phyloP scores from a whole-genome alignment of 2,329 filamentous ascomycete genomes.

The Purpureocillium takamizusanense region DNA sequence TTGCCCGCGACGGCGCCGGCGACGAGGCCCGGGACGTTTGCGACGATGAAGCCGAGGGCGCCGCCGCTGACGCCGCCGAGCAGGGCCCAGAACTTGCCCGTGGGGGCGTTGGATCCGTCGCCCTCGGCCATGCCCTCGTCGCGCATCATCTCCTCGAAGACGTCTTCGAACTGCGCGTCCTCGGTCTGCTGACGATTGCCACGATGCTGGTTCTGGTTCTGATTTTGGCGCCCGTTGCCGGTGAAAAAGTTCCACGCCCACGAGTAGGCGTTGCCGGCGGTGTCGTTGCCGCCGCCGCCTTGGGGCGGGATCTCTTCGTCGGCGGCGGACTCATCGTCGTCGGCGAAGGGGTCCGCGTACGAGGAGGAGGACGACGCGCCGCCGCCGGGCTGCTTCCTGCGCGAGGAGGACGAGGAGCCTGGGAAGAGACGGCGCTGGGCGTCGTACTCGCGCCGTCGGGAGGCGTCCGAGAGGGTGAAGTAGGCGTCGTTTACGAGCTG shows the following conservation, averaged over 20 bases:
- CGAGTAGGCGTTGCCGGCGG: constrained; percentile 48
- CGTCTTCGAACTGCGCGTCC: constrained; percentile 76
- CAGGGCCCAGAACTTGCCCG: constrained; percentile 75
- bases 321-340: constrained; percentile 27
- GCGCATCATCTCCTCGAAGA: constrained; percentile 85
- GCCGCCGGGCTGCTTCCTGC: too few relatives aligned
- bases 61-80: constrained; percentile 80
- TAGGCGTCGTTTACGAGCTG: constrained; percentile 91
- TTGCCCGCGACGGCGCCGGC: constrained; percentile 92
- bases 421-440: constrained; percentile 38
- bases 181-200: constrained; percentile 42
- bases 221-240: constrained; percentile 12
- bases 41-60: constrained; percentile 89
- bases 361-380: constrained; percentile 9
- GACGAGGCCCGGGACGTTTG: constrained; percentile 79
- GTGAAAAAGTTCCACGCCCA: constrained; percentile 66
- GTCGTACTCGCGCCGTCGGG: constrained; percentile 77
- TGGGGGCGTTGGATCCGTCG: constrained; percentile 47
- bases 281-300: constrained; percentile 24
- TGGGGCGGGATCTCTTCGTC: constrained; percentile 32
- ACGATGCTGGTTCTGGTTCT: constrained; percentile 13
- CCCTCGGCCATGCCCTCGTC: constrained; percentile 76
- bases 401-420: constrained; percentile 1
- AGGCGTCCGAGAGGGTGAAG: constrained; percentile 76
- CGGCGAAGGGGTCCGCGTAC: constrained; percentile 34